Evolutionary conservation across 2,329 filamentous ascomycete genomes (phyloP).

Genomic region (Penicillium crustosum): DNA sequence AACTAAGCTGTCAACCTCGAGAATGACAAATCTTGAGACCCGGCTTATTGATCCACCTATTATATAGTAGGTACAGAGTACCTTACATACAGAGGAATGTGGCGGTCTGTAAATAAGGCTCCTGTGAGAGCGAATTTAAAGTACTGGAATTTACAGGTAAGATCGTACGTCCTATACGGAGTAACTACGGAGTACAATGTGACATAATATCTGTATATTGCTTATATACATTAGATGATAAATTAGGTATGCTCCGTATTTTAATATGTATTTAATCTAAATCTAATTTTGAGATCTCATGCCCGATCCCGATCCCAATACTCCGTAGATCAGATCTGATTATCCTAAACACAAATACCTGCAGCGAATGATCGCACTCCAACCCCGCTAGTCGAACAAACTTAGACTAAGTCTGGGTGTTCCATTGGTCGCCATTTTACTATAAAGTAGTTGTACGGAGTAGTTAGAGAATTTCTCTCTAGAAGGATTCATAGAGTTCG

Average conservation of each 20-base stretch:
- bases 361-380: conserved; percentile 5
- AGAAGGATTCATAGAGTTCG: not conserved
- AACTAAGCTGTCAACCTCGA: not conserved
- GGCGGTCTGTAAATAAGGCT: conserved; percentile 8
- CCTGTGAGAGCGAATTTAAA: not conserved
- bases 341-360: conserved; percentile 4
- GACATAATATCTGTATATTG: not conserved
- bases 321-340: conserved; percentile 7
- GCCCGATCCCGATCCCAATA: not conserved
- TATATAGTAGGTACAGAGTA: not conserved
- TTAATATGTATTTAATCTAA: not conserved
- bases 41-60: not conserved
- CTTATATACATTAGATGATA: not conserved
- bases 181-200: not conserved
- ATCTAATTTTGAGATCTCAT: conserved; percentile 2
- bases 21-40: conserved; percentile 25
- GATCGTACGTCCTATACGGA: not conserved
- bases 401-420: not conserved
- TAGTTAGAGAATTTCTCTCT: not conserved
- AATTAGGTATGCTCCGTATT: too few relatives aligned
- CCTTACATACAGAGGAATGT: not conserved
- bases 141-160: not conserved
- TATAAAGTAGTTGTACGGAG: too few relatives aligned
- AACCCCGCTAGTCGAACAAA: conserved; percentile 1
- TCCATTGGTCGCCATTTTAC: not conserved